Evolutionary conservation across 2,329 filamentous ascomycete species (phyloP).

Genomic region (Didymella exigua): DNA sequence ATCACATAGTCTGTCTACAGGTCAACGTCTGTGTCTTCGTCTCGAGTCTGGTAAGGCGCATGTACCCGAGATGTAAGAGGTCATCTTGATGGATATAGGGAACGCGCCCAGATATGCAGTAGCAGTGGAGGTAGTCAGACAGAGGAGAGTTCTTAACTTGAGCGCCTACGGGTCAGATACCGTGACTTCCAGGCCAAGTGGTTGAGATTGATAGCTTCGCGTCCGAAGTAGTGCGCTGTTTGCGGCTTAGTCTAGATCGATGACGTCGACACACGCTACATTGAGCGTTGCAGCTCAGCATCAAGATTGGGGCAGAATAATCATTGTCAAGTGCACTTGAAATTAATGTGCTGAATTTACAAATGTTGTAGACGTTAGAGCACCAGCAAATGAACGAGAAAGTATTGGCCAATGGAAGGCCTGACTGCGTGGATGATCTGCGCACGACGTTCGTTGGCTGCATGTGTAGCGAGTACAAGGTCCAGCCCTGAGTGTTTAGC

Average conservation of each 20-base stretch:
- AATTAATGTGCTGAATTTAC: neutral
- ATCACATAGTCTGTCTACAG: slow-evolving; percentile 30
- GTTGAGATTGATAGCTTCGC: slow-evolving; percentile 18
- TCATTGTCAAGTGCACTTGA: neutral
- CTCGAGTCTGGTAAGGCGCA: neutral
- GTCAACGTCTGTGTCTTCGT: neutral
- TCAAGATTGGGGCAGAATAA: neutral
- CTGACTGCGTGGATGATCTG: neutral
- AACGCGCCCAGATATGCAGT: neutral
- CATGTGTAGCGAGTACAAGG: slow-evolving; percentile 13
- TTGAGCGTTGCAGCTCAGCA: slow-evolving; percentile 12
- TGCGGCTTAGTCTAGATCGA: slow-evolving; percentile 12
- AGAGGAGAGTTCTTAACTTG: neutral
- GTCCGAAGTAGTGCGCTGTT: slow-evolving; percentile 16
- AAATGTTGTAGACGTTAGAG: neutral
- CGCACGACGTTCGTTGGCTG: slow-evolving; percentile 3
- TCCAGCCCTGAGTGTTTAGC: slow-evolving; percentile 9
- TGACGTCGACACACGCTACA: slow-evolving; percentile 19
- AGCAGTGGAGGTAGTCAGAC: neutral
- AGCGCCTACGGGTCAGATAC: slow-evolving; percentile 6
- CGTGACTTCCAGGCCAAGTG: slow-evolving; percentile 10
- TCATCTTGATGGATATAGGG: slow-evolving; percentile 29
- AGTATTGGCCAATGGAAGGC: slow-evolving; percentile 1
- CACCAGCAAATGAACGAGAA: neutral
- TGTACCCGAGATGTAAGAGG: slow-evolving; percentile 39